Evolutionary conservation across 257 asterid genomes (phyloP).

Genomic region (Mentha longifolia): DNA sequence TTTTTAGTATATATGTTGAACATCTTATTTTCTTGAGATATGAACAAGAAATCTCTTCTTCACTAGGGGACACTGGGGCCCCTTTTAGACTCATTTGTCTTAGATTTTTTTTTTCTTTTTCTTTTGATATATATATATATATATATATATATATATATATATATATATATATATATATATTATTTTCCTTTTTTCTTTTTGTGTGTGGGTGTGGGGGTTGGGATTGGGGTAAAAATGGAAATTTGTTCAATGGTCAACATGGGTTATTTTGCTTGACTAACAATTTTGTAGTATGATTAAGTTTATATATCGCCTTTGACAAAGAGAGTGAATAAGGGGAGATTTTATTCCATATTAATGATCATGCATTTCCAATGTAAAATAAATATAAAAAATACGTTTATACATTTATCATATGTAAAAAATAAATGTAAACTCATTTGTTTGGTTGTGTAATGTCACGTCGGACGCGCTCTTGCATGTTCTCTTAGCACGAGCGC

Average conservation of each 20-base stretch:
- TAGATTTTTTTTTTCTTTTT: neutral
- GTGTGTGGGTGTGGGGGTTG: neutral
- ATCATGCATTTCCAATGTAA: too few species aligned
- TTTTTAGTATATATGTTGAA: neutral
- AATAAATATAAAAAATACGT: too few species aligned
- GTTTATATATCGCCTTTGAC: neutral
- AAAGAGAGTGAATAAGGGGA: slow-evolving; percentile 4
- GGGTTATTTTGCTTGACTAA: slow-evolving; percentile 9
- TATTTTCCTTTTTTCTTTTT: too few species aligned
- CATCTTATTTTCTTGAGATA: slow-evolving; percentile 2
- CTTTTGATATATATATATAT: neutral
- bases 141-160: too few species aligned
- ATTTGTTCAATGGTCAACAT: slow-evolving; percentile 26
- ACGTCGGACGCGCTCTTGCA: too few species aligned
- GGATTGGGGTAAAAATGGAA: neutral
- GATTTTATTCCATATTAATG: neutral
- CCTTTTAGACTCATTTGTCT: neutral
- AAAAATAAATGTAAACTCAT: too few species aligned
- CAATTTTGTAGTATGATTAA: neutral
- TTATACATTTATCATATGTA: too few species aligned
- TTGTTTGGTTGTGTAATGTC: too few species aligned
- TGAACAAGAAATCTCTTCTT: slow-evolving; percentile 20
- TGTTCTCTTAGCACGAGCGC: too few species aligned
- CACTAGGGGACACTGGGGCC: slow-evolving; percentile 33
- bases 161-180: too few species aligned